Evolutionary conservation across 495 filamentous ascomycete genomes (phyloP).

Genomic region (Talaromyces stipitatus): DNA sequence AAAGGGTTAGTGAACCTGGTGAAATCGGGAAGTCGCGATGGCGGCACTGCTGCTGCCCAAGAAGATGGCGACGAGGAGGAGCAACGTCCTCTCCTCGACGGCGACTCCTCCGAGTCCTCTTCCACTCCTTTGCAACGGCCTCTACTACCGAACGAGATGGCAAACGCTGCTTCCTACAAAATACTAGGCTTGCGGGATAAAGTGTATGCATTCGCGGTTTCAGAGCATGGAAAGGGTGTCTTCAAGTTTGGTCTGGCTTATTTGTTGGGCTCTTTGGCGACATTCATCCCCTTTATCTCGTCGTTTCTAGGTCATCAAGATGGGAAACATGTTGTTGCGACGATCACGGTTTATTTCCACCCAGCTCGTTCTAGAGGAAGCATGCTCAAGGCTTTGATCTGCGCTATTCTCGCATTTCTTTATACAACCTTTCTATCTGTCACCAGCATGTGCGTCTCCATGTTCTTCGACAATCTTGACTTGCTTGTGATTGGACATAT

Average conservation of each 20-base stretch:
- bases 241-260: constrained; percentile 94
- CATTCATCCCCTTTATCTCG: constrained; percentile 70
- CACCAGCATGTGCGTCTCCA: constrained; percentile 78
- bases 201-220: constrained; percentile 34
- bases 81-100: constrained; percentile 31
- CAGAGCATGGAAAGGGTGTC: constrained; percentile 61
- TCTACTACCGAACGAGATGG: neutral
- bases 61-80: constrained; percentile 22
- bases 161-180: neutral
- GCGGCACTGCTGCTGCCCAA: constrained; percentile 3
- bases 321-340: constrained; percentile 93
- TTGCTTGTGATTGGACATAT: constrained; percentile 67
- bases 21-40: constrained; percentile 30
- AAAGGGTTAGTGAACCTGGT: constrained; percentile 44
- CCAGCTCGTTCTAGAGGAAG: constrained; percentile 84
- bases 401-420: constrained; percentile 70
- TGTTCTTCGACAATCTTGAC: constrained; percentile 58
- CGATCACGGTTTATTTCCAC: constrained; percentile 92
- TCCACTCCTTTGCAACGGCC: neutral
- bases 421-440: constrained; percentile 79
- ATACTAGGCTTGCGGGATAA: constrained; percentile 5
- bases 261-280: constrained; percentile 78
- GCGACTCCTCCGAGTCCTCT: constrained; percentile 1
- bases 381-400: constrained; percentile 84
- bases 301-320: constrained; percentile 74